Base-by-base conservation (phyloP, 768 basidiomycete species). In the Solioccasus polychromus region DNA sequence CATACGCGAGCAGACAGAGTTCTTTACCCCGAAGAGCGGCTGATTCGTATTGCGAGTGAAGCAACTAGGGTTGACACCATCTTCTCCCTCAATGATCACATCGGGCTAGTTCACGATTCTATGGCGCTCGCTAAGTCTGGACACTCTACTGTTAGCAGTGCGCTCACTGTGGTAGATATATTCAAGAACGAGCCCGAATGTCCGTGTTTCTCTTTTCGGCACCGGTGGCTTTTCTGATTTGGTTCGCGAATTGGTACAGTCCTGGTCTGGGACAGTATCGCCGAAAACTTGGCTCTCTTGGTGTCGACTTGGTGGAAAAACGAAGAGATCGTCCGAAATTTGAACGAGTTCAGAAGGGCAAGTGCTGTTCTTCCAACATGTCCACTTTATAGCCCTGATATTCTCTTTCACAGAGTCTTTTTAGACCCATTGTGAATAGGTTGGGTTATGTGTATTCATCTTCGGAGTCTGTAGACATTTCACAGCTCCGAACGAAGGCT, bases 91-190 rank as follows among this genome's bases (percentile, higher is more conserved):
- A 83, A 89, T 45, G 95, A 99, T 61, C 80, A 90, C 19, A 84
- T 97, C 55, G 94, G 94, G n/a, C 74, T 99, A 22, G 80, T 95
- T 18, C 78, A 85, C 39, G 96, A 98, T 57, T 75, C 85, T 1
- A 74, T 87, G 58, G 85, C 85, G 1, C 77, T 97, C 23, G 79
- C 90, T 38, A 81, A 83, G 59, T 87, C 92, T 17, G 93, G 93
- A 4, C 78, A 88, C 56, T 72, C 82, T 39, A 75, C 82, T 47
- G 75, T 91, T 26, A 91, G 89, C 56, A 83, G 82, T 50, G 80
- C 85, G 2, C 73, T 99, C 54, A 80, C 78, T 18, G 72, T 97
- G 35, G 72, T 92, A 35, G 71, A 85, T 40, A 74, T 76, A 35
- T 71, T 94, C 54, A 76, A 75, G 52, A 68, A 76, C 35, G 95